Conservation (phyloP, 768 basidiomycete genomes). For the Leucocoprinus sp. region DNA sequence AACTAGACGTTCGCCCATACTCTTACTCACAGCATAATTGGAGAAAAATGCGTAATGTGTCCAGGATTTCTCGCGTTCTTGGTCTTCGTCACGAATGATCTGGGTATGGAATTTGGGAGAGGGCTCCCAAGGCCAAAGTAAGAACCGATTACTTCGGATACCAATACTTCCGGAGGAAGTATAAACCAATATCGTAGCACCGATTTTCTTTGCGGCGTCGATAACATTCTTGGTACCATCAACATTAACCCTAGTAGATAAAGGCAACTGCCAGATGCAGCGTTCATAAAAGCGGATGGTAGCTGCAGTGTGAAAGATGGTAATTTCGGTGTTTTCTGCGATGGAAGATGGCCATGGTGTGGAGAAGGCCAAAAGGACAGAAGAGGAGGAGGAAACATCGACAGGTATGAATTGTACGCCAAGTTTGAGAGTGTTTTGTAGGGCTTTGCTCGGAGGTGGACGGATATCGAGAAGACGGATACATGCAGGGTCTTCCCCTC, state of each 20-base stretch:
- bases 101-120: conserved; percentile 53
- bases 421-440: conserved; percentile 41
- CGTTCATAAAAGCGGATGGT: conserved; percentile 76
- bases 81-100: conserved; percentile 54
- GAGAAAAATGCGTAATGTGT: conserved; percentile 60
- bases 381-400: conserved; percentile 46
- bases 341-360: conserved; percentile 48
- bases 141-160: conserved; percentile 49
- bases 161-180: conserved; percentile 68
- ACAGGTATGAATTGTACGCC: conserved; percentile 50
- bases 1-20: conserved; percentile 42
- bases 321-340: conserved; percentile 30
- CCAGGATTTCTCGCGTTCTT: conserved; percentile 32
- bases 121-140: conserved; percentile 71
- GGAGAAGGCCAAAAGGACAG: conserved; percentile 53
- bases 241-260: conserved; percentile 58
- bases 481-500: conserved; percentile 59
- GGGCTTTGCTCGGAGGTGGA: conserved; percentile 48
- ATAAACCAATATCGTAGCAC: conserved; percentile 53
- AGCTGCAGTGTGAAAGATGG: conserved; percentile 72
- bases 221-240: conserved; percentile 61
- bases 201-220: conserved; percentile 43
- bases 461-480: conserved; percentile 66
- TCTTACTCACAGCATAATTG: conserved; percentile 68
- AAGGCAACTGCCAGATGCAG: conserved; percentile 36